Conservation (phyloP, 2,329 filamentous ascomycete genomes). For the Hypoxylon sp. region DNA sequence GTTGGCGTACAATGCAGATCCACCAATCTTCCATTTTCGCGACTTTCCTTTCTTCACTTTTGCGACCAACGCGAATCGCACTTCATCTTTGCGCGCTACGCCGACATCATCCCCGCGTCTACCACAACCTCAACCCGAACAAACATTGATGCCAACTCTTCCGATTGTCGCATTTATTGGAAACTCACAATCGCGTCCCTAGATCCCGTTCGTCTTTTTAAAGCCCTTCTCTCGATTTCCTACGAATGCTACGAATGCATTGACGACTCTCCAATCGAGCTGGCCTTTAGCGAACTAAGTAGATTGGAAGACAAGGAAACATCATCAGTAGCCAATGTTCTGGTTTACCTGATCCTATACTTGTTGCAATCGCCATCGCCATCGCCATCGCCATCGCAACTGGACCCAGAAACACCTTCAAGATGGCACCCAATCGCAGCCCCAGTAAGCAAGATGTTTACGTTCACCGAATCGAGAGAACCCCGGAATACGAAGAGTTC, state of each 20-base stretch:
- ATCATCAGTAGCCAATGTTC: conserved; percentile 13
- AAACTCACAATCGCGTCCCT: background rate
- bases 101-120: no score
- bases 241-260: no score
- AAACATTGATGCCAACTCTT: no score
- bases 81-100: conserved; percentile 10
- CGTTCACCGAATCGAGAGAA: conserved; percentile 61
- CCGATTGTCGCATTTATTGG: background rate
- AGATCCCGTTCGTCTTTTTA: background rate
- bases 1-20: no score
- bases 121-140: no score
- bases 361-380: no score
- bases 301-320: background rate
- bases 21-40: conserved; percentile 25
- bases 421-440: conserved; percentile 45
- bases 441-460: conserved; percentile 42
- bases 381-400: no score
- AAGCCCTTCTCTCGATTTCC: background rate
- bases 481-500: conserved; percentile 80
- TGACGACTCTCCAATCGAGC: no score
- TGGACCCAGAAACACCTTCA: no score
- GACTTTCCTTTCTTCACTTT: conserved; percentile 4
- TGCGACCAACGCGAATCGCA: conserved; percentile 14
- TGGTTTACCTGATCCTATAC: conserved; percentile 7
- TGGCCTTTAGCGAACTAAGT: background rate